Percentiles rank a stretch among this genome's conserved stretches.
Evolutionary conservation across 1,284 basidiomycete genomes (phyloP).

Genomic region (Phaffia rhodozyma): DNA sequence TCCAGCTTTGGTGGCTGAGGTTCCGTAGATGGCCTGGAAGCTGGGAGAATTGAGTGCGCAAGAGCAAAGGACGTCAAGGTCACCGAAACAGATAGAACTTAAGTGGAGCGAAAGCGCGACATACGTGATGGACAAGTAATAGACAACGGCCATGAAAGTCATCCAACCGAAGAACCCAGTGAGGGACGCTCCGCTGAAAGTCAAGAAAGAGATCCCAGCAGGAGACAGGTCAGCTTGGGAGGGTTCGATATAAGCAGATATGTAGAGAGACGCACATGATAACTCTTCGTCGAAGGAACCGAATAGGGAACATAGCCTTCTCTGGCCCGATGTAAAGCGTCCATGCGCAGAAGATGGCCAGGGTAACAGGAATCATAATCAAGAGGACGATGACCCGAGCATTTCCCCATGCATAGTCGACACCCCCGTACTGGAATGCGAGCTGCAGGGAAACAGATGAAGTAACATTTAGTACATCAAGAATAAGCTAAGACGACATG

Average conservation of each 20-base stretch:
- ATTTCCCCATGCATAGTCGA: conserved; percentile 32
- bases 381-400: conserved; percentile 33
- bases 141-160: conserved; percentile 31
- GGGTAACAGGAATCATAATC: conserved; percentile 31
- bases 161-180: conserved; percentile 16
- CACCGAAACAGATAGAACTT: no score
- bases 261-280: conserved; percentile 19
- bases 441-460: background rate
- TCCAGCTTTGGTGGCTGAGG: conserved; percentile 27
- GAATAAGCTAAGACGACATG: conserved; percentile 17
- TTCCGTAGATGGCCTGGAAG: conserved; percentile 19
- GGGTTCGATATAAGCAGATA: background rate
- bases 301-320: conserved; percentile 35
- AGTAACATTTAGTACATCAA: background rate
- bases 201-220: background rate
- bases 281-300: conserved; percentile 31
- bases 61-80: no score
- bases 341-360: conserved; percentile 30
- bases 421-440: conserved; percentile 21
- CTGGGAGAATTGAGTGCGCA: no score
- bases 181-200: background rate
- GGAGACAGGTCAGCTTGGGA: background rate
- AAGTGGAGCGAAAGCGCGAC: conserved; percentile 18
- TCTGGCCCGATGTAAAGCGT: conserved; percentile 32
- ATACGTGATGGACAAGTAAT: conserved; percentile 30